phyloP scores from a whole-genome alignment of 345 rosid genomes.

The Eucalyptus melliodora region DNA sequence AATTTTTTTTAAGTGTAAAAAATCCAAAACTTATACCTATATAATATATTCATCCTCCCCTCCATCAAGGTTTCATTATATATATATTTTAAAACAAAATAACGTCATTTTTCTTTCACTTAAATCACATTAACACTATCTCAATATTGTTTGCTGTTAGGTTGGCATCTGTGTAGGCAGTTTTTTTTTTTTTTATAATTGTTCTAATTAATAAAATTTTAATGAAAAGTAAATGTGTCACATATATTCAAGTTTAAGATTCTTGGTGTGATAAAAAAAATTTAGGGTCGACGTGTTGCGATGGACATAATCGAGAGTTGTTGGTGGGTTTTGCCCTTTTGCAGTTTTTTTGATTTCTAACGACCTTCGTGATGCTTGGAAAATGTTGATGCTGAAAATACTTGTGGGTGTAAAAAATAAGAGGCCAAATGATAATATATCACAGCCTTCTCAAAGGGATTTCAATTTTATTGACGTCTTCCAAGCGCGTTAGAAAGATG shows the following conservation, averaged over 20 bases:
- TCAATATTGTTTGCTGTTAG: no score
- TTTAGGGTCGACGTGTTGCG: accelerated
- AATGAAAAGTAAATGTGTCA: not conserved
- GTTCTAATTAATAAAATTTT: no score
- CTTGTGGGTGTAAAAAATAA: not conserved
- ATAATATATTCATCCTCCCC: no score
- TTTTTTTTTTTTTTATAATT: no score
- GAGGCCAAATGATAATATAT: not conserved
- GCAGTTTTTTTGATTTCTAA: not conserved
- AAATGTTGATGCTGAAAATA: not conserved
- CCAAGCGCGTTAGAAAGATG: not conserved
- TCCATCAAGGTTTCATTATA: no score
- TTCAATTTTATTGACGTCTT: not conserved
- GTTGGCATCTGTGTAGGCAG: not conserved
- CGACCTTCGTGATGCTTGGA: not conserved
- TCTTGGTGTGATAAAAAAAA: no score
- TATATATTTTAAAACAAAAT: no score
- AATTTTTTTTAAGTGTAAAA: no score
- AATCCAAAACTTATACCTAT: no score
- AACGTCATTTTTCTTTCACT: no score
- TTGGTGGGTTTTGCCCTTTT: not conserved
- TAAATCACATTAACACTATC: not conserved
- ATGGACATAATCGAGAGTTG: not conserved
- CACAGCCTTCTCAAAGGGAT: not conserved
- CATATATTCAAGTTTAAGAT: not conserved